These are phyloP conservation scores for Aspergillus ruber DNA, from an alignment of 2,329 filamentous ascomycete species.

Conservation along the genomic window DNA sequence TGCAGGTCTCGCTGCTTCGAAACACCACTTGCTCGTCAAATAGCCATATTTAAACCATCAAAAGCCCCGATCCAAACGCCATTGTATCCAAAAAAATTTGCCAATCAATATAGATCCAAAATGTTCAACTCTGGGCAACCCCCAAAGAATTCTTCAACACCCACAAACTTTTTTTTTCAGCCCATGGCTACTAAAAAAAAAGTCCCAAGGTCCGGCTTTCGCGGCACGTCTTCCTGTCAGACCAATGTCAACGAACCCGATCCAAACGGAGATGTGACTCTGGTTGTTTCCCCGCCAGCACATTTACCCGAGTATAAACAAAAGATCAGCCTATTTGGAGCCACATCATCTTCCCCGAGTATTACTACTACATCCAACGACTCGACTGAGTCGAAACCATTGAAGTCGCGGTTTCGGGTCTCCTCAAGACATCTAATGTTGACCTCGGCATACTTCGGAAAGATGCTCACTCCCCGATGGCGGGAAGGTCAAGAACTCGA, in stretches of 20 bases:
- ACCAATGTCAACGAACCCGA: neutral
- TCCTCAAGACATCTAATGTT: constrained; percentile 3
- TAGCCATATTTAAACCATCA: too few species aligned
- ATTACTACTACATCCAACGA: too few species aligned
- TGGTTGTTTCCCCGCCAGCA: neutral
- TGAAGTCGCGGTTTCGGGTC: constrained; percentile 1
- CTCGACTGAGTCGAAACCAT: neutral
- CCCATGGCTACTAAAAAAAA: neutral
- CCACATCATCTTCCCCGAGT: too few species aligned
- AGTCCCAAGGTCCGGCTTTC: neutral
- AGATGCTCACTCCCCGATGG: neutral
- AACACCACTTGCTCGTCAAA: too few species aligned
- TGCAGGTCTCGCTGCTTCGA: too few species aligned
- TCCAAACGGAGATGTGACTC: neutral
- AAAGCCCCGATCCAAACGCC: too few species aligned
- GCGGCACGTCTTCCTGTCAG: neutral
- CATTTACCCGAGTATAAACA: neutral
- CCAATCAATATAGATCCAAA: too few species aligned
- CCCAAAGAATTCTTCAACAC: too few species aligned
- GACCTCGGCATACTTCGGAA: constrained; percentile 3
- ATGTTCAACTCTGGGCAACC: too few species aligned
- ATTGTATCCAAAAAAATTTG: too few species aligned
- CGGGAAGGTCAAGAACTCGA: neutral
- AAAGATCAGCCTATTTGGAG: neutral
- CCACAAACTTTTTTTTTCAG: too few species aligned